phyloP scores from a whole-genome alignment of 129 eudicot genomes.

The Flaveria bidentis region DNA sequence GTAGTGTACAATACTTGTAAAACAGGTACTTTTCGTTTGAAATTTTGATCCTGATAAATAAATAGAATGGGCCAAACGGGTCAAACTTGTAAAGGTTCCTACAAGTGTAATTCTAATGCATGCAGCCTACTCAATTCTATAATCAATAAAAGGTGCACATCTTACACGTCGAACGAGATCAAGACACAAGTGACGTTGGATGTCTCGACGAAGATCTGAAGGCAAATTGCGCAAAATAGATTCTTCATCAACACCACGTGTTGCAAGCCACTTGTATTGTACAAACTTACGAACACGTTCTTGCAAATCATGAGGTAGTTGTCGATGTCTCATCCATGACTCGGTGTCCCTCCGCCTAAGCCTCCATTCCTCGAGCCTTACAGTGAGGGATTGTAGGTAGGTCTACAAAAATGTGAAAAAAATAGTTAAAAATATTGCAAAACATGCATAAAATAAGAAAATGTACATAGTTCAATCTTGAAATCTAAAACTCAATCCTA shows the following conservation, averaged over 20 bases:
- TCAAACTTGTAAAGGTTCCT: not conserved
- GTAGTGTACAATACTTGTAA: not conserved
- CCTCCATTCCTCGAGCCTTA: slow-evolving; percentile 99
- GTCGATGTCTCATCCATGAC: slow-evolving; percentile 97
- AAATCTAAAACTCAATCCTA: not conserved
- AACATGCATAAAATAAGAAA: not conserved
- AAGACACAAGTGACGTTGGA: slow-evolving; percentile 85
- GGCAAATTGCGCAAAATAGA: slow-evolving; percentile 72
- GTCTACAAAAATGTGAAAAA: slow-evolving; percentile 43
- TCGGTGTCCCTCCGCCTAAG: slow-evolving; percentile 85
- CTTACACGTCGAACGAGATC: slow-evolving; percentile 97
- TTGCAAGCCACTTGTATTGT: slow-evolving; percentile 89
- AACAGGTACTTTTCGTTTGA: not conserved
- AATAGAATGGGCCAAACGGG: not conserved
- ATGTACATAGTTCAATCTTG: not conserved
- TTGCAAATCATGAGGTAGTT: slow-evolving; percentile 66
- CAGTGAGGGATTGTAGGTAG: slow-evolving; percentile 81
- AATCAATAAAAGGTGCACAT: slow-evolving; percentile 2
- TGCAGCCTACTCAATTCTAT: not conserved
- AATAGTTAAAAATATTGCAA: not conserved
- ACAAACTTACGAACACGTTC: slow-evolving; percentile 82
- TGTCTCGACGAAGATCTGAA: slow-evolving; percentile 78
- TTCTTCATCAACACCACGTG: slow-evolving; percentile 95
- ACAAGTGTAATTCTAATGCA: not conserved
- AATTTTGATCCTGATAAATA: no score